These are phyloP conservation scores for Penicillium cataractarum DNA, from an alignment of 495 filamentous ascomycete genomes.

Conservation along the genomic window DNA sequence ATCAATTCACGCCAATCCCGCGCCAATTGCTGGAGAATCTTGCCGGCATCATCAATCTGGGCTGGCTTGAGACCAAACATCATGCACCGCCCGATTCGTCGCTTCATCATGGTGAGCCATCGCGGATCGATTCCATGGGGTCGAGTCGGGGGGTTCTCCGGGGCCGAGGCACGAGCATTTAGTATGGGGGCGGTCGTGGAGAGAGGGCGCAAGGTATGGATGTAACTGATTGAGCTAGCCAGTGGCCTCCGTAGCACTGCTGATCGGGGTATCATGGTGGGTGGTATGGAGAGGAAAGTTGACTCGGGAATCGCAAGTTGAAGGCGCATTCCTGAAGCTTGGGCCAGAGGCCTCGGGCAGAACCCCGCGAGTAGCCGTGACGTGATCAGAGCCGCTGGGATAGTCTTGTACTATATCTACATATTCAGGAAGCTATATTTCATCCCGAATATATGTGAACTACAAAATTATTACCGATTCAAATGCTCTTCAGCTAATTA, in stretches of 20 bases:
- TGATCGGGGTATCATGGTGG: slow-evolving; percentile 26
- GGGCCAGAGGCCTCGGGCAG: slow-evolving; percentile 24
- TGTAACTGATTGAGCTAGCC: slow-evolving; percentile 3
- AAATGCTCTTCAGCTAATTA: no score
- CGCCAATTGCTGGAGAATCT: slow-evolving; percentile 63
- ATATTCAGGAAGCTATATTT: not conserved
- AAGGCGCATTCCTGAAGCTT: slow-evolving; percentile 27
- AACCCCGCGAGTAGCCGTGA: slow-evolving; percentile 28
- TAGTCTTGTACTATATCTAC: not conserved
- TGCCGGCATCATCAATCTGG: slow-evolving; percentile 65
- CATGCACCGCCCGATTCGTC: slow-evolving; percentile 81
- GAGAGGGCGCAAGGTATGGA: slow-evolving; percentile 21
- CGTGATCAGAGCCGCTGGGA: not conserved
- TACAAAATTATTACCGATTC: not conserved
- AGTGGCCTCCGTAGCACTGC: slow-evolving; percentile 24
- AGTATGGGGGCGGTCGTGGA: slow-evolving; percentile 30
- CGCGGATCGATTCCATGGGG: slow-evolving; percentile 51
- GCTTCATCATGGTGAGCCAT: slow-evolving; percentile 78
- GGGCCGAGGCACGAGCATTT: slow-evolving; percentile 14
- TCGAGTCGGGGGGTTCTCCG: slow-evolving; percentile 27
- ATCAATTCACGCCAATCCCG: slow-evolving; percentile 77
- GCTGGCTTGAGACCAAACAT: slow-evolving; percentile 68
- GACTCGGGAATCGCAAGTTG: slow-evolving; percentile 16
- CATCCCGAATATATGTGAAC: no score
- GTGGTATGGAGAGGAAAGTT: slow-evolving; percentile 1